These are phyloP conservation scores for Phialocephala subalpina DNA, from an alignment of 2,329 filamentous ascomycete genomes.

Conservation along the genomic window DNA sequence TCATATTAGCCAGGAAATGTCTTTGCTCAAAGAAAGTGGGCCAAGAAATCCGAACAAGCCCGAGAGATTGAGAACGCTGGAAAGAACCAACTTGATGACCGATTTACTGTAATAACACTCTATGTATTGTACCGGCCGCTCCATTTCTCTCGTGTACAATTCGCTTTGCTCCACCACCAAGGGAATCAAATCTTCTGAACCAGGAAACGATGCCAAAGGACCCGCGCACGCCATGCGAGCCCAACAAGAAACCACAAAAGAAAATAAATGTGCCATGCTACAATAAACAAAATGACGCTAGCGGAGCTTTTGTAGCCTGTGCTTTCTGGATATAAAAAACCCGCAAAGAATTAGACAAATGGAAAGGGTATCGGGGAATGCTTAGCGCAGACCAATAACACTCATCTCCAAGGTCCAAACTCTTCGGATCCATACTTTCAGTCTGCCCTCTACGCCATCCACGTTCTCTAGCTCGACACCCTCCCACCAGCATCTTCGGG, in stretches of 20 bases:
- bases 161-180: conserved; percentile 18
- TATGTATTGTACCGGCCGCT: not conserved
- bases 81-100: no score
- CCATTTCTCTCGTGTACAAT: conserved; percentile 27
- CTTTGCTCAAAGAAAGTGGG: no score
- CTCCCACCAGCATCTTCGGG: conserved; percentile 98
- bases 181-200: conserved; percentile 10
- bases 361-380: conserved; percentile 7
- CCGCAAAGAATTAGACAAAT: conserved; percentile 17
- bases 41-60: no score
- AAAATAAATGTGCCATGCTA: conserved; percentile 20
- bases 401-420: conserved; percentile 99
- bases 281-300: conserved; percentile 23
- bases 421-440: conserved; percentile 98
- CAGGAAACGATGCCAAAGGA: conserved; percentile 1
- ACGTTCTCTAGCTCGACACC: conserved; percentile 91
- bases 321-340: conserved; percentile 21
- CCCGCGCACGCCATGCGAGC: conserved; percentile 7
- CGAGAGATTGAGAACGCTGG: not conserved
- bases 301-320: conserved; percentile 18
- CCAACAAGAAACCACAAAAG: conserved; percentile 15
- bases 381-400: conserved; percentile 80
- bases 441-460: conserved; percentile 86
- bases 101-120: not conserved
- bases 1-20: no score